Base-by-base conservation (phyloP, 805 yeast genomes). In the Ogataea trehalophila region DNA sequence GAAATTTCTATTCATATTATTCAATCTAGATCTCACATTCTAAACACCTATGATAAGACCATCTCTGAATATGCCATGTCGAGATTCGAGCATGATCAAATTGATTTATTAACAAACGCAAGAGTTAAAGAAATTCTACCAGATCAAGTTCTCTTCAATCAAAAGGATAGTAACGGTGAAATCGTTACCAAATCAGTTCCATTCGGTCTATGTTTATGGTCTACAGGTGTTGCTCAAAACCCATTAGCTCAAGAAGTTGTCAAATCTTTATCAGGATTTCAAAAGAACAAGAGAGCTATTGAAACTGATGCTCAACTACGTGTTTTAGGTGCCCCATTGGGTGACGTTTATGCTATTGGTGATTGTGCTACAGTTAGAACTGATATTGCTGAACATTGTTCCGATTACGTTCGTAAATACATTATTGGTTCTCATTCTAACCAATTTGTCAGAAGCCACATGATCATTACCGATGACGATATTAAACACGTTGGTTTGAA, bases 231-330 rank as follows among this genome's bases (percentile, higher is more conserved):
- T 37, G 79, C 85, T 6, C 83, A 79, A 55, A 76, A 80, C 50
- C 85, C 83, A 15, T 61, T 84, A 43, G 82, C 87, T 7, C 73
- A 74, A 59, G 73, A 73, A 36, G 71, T 84, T 39, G 83, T 76
- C 41, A 65, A 70, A 18, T 63, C 71, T n/a, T 66, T 84, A 35
- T 60, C 67, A 14, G 70, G 65, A 1, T 60, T 66, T 31, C 89
- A 84, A 65, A 70, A 69, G 53, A 84, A 84, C 60, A 75, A 71
- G 56, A 76, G 85, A 55, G 90, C 89, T n/a, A 77, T 84, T 42
- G 89, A 84, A 60, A 83, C 89, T 0, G 90, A 84, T 61, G 70
- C 84, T n/a, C 87, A 84, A 53, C 65, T 83, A 54, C 73, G 89
- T 52, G 85, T 84, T 9, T 60, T 80, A 44, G 90, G 90, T 29